Conservation (phyloP, 495 filamentous ascomycete species). For the Xylaria grammica region DNA sequence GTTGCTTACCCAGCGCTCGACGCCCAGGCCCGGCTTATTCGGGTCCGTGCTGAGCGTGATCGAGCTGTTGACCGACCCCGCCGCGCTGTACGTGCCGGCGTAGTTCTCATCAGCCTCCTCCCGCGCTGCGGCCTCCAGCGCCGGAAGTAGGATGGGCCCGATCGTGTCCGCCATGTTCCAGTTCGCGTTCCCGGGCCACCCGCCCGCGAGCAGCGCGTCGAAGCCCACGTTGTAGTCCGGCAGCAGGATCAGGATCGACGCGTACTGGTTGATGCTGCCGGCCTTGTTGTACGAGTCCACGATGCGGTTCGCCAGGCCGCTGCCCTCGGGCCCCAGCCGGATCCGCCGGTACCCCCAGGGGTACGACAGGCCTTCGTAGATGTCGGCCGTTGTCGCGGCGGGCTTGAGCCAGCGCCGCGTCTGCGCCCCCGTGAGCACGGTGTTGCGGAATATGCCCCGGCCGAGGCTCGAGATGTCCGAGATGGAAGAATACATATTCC, state of each 20-base stretch:
- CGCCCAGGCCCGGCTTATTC: conserved; percentile 49
- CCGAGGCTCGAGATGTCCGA: conserved; percentile 59
- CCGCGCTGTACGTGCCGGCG: conserved; percentile 45
- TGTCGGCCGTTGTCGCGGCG: conserved; percentile 50
- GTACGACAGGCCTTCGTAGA: conserved; percentile 52
- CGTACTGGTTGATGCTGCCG: conserved; percentile 57
- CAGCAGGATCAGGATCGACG: conserved; percentile 52
- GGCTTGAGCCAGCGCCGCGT: conserved; percentile 67
- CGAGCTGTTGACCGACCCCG: conserved; percentile 28
- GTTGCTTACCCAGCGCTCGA: conserved; percentile 56
- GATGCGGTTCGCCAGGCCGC: conserved; percentile 46
- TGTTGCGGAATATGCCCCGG: conserved; percentile 58
- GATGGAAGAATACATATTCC: conserved; percentile 61
- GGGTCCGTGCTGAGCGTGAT: conserved; percentile 46
- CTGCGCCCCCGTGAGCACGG: conserved; percentile 47
- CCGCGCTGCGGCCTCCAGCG: conserved; percentile 50
- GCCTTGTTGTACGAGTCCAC: conserved; percentile 59
- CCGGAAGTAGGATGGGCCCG: conserved; percentile 48
- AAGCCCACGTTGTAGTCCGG: conserved; percentile 60
- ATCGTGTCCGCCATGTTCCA: conserved; percentile 52
- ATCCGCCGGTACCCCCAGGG: conserved; percentile 64
- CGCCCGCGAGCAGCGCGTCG: conserved; percentile 43
- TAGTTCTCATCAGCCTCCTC: conserved; percentile 49
- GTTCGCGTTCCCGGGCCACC: conserved; percentile 56
- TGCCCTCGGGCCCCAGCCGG: conserved; percentile 31